Percentiles rank a stretch among this genome's conserved stretches.
Evolutionary conservation across 2,329 filamentous ascomycete species (phyloP).

Genomic region (Parafenestella ontariensis): DNA sequence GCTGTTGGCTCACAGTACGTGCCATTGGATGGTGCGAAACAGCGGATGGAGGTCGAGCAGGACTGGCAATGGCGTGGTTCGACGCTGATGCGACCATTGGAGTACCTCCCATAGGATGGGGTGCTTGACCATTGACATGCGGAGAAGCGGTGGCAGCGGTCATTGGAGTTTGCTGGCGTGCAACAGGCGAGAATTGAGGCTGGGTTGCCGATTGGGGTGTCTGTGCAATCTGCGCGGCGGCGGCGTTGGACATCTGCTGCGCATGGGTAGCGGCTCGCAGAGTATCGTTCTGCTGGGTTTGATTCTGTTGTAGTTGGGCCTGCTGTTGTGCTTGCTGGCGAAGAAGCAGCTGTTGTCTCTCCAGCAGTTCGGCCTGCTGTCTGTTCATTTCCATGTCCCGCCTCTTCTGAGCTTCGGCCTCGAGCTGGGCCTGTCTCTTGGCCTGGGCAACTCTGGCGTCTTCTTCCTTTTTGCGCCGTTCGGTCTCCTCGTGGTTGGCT

Average conservation of each 20-base stretch:
- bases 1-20: constrained; percentile 48
- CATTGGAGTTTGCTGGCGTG: constrained; percentile 56
- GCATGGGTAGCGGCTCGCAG: constrained; percentile 47
- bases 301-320: constrained; percentile 23
- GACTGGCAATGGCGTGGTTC: constrained; percentile 48
- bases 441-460: constrained; percentile 55
- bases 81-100: constrained; percentile 53
- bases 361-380: constrained; percentile 43
- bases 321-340: constrained; percentile 54
- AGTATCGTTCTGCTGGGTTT: constrained; percentile 41
- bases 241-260: constrained; percentile 37
- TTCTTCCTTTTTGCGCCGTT: constrained; percentile 55
- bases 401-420: constrained; percentile 44
- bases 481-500: constrained; percentile 76
- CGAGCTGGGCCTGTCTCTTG: constrained; percentile 48
- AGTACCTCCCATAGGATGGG: constrained; percentile 52
- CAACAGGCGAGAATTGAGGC: constrained; percentile 68
- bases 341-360: constrained; percentile 60
- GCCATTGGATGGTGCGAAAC: constrained; percentile 50
- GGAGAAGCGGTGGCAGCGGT: constrained; percentile 51
- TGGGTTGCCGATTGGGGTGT: constrained; percentile 64
- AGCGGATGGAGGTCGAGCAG: constrained; percentile 47
- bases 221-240: constrained; percentile 36
- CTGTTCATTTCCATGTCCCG: constrained; percentile 42
- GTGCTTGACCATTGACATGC: constrained; percentile 42